Percentiles rank a stretch among this genome's conserved stretches.
Conservation (phyloP, 176 grass and related monocot species). For the sorghum (Sorghum bicolor) region DNA sequence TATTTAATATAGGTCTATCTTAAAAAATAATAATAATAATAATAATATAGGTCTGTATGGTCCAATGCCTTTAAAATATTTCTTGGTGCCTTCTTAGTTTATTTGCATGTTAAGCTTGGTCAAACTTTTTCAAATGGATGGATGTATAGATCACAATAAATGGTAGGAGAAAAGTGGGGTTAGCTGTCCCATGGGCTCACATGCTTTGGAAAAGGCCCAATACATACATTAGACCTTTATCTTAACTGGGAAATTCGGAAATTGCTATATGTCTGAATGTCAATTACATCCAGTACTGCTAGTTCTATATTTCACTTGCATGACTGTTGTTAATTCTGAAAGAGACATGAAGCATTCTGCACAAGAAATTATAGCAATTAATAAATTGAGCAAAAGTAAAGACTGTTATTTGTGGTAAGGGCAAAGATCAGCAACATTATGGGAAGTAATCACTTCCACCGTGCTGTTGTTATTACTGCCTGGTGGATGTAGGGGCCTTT, state of each 20-base stretch:
- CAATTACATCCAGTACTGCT: conserved; percentile 12
- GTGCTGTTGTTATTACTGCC: conserved; percentile 49
- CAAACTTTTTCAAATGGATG: not conserved
- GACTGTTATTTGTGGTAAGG: conserved; percentile 15
- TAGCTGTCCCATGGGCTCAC: conserved; percentile 14
- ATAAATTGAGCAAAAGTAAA: conserved; percentile 28
- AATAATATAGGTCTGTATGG: not conserved
- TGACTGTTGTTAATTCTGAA: conserved; percentile 6
- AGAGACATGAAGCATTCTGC: conserved; percentile 33
- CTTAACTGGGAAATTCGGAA: conserved; percentile 6
- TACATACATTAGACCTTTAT: conserved; percentile 29
- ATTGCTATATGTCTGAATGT: conserved; percentile 10
- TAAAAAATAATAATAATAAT: too few relatives aligned
- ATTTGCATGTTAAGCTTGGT: conserved; percentile 1
- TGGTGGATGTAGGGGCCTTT: conserved; percentile 31
- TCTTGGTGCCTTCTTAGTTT: not conserved
- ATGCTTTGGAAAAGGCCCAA: not conserved
- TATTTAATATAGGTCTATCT: not conserved
- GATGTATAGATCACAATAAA: conserved; percentile 14
- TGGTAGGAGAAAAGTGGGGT: not conserved
- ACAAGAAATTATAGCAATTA: conserved; percentile 38
- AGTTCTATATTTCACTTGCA: conserved; percentile 28
- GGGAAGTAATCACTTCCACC: conserved; percentile 34
- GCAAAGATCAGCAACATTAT: conserved; percentile 27
- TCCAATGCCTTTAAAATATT: not conserved